Evolutionary conservation across 768 basidiomycete genomes (phyloP).

Genomic region (Termitomyces sp.): DNA sequence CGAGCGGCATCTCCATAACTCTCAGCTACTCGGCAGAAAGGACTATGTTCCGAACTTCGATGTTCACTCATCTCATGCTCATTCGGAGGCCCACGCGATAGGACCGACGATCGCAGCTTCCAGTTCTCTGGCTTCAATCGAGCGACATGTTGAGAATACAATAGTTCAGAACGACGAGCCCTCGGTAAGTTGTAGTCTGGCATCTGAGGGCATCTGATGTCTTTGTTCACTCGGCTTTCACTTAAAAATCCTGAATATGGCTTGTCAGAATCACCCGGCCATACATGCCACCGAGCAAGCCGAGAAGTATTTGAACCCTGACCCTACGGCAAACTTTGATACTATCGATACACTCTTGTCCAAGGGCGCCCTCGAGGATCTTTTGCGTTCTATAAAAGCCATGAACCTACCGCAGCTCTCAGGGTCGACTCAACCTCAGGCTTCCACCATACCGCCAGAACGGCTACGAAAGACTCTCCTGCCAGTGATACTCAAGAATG

Average conservation of each 20-base stretch:
- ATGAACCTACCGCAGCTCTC: neutral
- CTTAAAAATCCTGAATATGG: neutral
- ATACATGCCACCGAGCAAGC: neutral
- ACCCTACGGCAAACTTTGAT: neutral
- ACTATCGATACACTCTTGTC: neutral
- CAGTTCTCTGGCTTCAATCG: neutral
- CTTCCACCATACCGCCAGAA: neutral
- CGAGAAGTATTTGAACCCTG: neutral
- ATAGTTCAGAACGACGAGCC: neutral
- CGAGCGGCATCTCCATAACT: neutral
- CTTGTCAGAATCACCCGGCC: constrained; percentile 1
- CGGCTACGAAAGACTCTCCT: constrained; percentile 12
- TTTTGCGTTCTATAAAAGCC: constrained; percentile 4
- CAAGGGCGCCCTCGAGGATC: neutral
- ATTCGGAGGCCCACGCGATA: neutral
- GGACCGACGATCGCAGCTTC: neutral
- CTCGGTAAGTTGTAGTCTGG: neutral
- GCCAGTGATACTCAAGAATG: constrained; percentile 18
- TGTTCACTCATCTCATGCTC: neutral
- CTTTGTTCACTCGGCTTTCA: neutral
- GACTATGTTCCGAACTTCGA: neutral
- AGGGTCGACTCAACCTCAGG: neutral
- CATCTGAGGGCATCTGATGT: neutral
- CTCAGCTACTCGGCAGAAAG: neutral
- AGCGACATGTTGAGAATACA: neutral